Conservation (phyloP, 805 yeast genomes). For the Huiozyma sinensis region DNA sequence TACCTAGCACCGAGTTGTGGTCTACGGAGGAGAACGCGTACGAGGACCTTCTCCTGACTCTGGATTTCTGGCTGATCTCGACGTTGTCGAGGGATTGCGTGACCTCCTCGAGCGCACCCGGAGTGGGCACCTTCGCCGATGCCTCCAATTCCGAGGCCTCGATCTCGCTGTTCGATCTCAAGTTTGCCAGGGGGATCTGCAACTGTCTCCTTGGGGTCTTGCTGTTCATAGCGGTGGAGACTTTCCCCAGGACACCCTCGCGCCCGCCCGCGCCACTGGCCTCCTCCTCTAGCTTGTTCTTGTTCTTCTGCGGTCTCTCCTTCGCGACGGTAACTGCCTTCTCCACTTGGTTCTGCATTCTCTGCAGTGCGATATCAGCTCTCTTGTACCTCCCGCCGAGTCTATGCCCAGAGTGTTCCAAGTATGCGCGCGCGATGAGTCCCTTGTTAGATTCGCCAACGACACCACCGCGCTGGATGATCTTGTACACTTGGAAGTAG, state of each 20-base stretch:
- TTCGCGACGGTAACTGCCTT: slow-evolving; percentile 93
- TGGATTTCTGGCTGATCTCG: slow-evolving; percentile 17
- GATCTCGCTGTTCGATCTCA: slow-evolving; percentile 6
- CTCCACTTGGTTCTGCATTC: slow-evolving; percentile 97
- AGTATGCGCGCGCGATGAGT: slow-evolving; percentile 84
- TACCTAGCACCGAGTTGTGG: slow-evolving; percentile 26
- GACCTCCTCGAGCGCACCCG: slow-evolving; percentile 23
- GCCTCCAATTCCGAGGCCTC: neutral
- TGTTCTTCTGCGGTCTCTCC: slow-evolving; percentile 48
- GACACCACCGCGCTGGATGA: slow-evolving; percentile 43
- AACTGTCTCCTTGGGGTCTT: slow-evolving; percentile 83
- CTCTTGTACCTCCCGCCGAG: slow-evolving; percentile 75
- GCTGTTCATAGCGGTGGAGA: slow-evolving; percentile 67
- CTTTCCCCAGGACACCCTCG: slow-evolving; percentile 87
- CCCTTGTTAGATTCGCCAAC: slow-evolving; percentile 43
- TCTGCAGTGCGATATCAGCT: slow-evolving; percentile 83
- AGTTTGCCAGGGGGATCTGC: slow-evolving; percentile 36
- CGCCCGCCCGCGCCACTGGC: slow-evolving; percentile 37
- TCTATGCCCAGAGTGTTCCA: slow-evolving; percentile 86
- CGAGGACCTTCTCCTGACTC: slow-evolving; percentile 28
- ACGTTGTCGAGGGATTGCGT: slow-evolving; percentile 25
- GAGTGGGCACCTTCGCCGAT: slow-evolving; percentile 3
- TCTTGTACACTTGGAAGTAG: slow-evolving; percentile 84
- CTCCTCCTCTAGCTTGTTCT: slow-evolving; percentile 5
- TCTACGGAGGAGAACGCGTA: slow-evolving; percentile 27